phyloP scores from a whole-genome alignment of 306 rosid species.

The Boehmeria nivea region DNA sequence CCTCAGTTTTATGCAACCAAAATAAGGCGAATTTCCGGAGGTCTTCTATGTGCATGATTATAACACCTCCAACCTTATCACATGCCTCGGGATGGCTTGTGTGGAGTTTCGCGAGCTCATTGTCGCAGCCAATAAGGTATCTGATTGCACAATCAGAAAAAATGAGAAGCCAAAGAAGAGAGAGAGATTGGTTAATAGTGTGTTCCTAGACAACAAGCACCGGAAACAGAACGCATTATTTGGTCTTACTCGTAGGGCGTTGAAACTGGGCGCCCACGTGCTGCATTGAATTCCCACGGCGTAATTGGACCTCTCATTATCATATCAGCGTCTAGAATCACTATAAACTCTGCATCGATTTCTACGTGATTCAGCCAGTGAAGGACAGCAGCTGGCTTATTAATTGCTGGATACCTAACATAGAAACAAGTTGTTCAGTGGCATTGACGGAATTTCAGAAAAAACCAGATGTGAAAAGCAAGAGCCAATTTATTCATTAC shows the following conservation, averaged over 20 bases:
- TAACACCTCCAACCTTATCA: conserved; percentile 97
- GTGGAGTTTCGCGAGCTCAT: conserved; percentile 84
- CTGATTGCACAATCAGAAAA: conserved; percentile 35
- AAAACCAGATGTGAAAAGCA: too few relatives aligned
- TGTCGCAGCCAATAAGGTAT: conserved; percentile 93
- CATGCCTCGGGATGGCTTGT: conserved; percentile 96
- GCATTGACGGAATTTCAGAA: too few relatives aligned
- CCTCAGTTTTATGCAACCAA: conserved; percentile 97
- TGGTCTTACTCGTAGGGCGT: conserved; percentile 92
- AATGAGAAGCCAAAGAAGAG: not conserved
- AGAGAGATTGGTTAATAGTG: not conserved
- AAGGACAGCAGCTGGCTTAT: conserved; percentile 97
- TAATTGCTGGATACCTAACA: conserved; percentile 96
- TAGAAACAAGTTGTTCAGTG: conserved; percentile 8
- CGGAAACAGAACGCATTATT: conserved; percentile 2
- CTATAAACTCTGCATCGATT: conserved; percentile 86
- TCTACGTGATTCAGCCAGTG: conserved; percentile 94
- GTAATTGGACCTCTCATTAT: conserved; percentile 92
- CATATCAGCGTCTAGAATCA: conserved; percentile 99
- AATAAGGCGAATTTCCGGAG: conserved; percentile 75
- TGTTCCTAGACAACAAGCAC: not conserved
- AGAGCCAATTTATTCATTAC: too few relatives aligned
- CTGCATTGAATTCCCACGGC: conserved; percentile 97
- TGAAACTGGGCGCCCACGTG: conserved; percentile 84
- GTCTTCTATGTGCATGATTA: conserved; percentile 94